Evolutionary conservation across 305 asterid species (phyloP), one percentile per base, ranked within the genome.

Genomic region (Solanum hybrid): DNA sequence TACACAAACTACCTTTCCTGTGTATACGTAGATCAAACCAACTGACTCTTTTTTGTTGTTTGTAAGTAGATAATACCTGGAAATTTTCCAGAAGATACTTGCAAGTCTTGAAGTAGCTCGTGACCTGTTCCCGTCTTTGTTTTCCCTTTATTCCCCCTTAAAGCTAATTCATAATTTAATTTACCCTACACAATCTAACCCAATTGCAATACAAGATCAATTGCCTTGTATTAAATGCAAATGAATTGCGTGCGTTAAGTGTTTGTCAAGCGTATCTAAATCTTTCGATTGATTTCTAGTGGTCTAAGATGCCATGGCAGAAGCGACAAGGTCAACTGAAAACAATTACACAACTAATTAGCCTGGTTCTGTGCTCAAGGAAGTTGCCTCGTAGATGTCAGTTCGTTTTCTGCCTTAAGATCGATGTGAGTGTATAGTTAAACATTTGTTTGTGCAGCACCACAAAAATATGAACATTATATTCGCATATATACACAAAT

Each of bases 1-100:
- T 84, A 51, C 88, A 31, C 73, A 84, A 84, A 51, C 88, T 31
- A 84, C 76, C 39, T 51, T 51, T 84, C 88, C 73, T 84, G 88
- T 84, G 76, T 84, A 84, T 84, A 84, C 41, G 20, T 84, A 84
- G 88, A 31, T 57, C 24, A 38, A 33, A 51, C 88, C 75, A 20
- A 51, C 88, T 22, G 88, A 84, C 88, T 51, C 41, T 31, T 31
- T 51, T 70, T 84, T 31, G 88, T 51, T 84, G 41, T 84, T 68
- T 57, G 88, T 51, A 84, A 84, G 88, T 84, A 84, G 88, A 84
- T 83, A 84, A 51, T 6, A 51, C 76, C 41, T 45, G 76, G 76
- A 84, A 84, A 51, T 22, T 45, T 84, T 51, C 88, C 76, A 3
- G 26, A 51, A 45, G 76, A 29, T 84, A 31, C 1, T 51, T 84